Conservation (phyloP, 768 basidiomycete genomes). For the Trametes gibbosa region DNA sequence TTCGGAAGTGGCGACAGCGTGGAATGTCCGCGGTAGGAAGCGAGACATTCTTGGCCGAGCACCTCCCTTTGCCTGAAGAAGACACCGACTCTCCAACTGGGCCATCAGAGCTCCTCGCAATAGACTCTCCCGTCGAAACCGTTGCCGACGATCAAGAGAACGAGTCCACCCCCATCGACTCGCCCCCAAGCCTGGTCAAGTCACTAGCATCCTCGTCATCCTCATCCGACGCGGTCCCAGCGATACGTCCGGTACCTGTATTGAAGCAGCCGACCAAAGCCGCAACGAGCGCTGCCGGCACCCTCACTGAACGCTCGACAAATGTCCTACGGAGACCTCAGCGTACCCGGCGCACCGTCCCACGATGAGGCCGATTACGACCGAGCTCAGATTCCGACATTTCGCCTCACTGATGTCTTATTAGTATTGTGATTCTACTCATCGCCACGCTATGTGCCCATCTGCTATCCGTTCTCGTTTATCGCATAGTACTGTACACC, state of each 20-base stretch:
- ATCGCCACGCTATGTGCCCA: background rate
- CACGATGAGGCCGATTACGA: background rate
- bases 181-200: conserved; percentile 14
- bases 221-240: conserved; percentile 26
- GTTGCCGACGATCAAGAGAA: conserved; percentile 17
- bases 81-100: conserved; percentile 14
- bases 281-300: conserved; percentile 25
- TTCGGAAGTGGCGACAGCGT: conserved; percentile 49
- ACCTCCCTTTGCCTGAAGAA: conserved; percentile 34
- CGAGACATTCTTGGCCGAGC: conserved; percentile 39
- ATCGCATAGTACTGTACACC: conserved; percentile 3
- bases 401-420: background rate
- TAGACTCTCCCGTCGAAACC: conserved; percentile 9
- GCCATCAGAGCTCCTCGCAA: conserved; percentile 15
- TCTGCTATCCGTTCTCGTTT: background rate
- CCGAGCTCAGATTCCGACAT: background rate
- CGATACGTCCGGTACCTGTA: conserved; percentile 12
- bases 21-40: conserved; percentile 29
- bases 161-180: conserved; percentile 27
- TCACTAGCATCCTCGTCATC: conserved; percentile 40
- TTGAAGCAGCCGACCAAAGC: conserved; percentile 25
- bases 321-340: conserved; percentile 27
- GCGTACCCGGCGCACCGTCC: conserved; percentile 16
- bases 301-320: conserved; percentile 35
- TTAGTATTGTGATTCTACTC: conserved; percentile 6